Percentiles rank a stretch among this genome's conserved stretches.
These are phyloP conservation scores for Mrakia frigida DNA, from an alignment of 768 basidiomycete species.

Conservation along the genomic window DNA sequence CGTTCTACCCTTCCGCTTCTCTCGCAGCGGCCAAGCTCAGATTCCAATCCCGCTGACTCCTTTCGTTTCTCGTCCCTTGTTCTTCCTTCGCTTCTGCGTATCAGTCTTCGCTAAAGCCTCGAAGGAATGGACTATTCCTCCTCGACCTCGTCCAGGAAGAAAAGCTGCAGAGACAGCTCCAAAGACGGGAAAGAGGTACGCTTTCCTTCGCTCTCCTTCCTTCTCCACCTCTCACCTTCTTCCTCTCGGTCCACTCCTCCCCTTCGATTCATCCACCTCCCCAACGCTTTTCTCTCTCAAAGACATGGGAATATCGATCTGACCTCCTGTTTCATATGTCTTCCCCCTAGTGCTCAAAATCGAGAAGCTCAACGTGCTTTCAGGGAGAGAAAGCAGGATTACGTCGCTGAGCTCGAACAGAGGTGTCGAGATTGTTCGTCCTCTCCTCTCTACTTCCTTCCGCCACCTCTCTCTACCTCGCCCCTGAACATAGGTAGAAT, in stretches of 20 bases:
- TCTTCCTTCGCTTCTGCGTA: not conserved
- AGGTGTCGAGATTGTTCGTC: constrained; percentile 31
- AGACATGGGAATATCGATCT: no score
- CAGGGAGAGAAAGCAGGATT: constrained; percentile 36
- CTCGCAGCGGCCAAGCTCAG: not conserved
- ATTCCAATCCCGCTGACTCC: not conserved
- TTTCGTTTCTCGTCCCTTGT: not conserved
- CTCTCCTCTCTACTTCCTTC: not conserved
- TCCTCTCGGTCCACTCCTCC: not conserved
- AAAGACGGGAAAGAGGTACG: not conserved
- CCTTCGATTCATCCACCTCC: not conserved
- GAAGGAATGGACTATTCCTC: constrained; percentile 32
- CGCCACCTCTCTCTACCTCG: not conserved
- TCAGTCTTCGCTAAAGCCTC: constrained; percentile 31
- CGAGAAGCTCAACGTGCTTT: constrained; percentile 34
- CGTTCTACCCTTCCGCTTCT: not conserved
- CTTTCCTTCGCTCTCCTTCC: not conserved
- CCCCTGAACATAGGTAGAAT: no score
- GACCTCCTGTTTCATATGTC: not conserved
- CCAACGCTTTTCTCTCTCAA: no score
- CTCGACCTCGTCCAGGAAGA: constrained; percentile 30
- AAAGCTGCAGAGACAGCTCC: constrained; percentile 29
- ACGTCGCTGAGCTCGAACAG: constrained; percentile 36
- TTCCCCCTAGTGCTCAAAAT: constrained; percentile 20
- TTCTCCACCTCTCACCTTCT: not conserved